Conservation (phyloP, 2,329 filamentous ascomycete genomes). For the Davidsoniella neocaledoniae region DNA sequence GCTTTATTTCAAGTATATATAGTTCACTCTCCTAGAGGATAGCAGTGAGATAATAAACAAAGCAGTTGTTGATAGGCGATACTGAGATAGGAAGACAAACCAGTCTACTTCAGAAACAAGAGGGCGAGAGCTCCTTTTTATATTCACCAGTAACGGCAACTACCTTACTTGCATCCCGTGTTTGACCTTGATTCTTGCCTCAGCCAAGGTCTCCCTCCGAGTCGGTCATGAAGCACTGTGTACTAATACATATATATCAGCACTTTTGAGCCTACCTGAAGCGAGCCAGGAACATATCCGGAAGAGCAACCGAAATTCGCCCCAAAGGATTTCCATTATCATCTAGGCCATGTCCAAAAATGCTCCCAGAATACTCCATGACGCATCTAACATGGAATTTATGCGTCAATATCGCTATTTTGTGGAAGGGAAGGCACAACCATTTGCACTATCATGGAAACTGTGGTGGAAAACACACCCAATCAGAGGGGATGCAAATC, state of each 20-base stretch:
- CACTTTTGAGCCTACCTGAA: too few species aligned
- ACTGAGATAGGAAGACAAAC: too few species aligned
- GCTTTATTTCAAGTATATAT: too few species aligned
- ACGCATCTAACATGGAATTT: neutral
- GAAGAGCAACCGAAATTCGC: conserved; percentile 8
- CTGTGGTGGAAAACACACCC: too few species aligned
- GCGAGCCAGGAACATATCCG: neutral
- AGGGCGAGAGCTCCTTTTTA: neutral
- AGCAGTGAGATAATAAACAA: too few species aligned
- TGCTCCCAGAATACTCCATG: neutral
- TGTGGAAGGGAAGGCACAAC: neutral
- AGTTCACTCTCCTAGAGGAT: too few species aligned
- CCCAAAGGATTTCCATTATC: neutral
- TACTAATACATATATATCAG: too few species aligned
- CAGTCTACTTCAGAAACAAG: neutral
- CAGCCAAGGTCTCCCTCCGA: too few species aligned
- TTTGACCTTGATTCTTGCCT: too few species aligned
- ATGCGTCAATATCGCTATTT: neutral
- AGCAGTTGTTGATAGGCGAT: too few species aligned
- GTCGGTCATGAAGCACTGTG: too few species aligned
- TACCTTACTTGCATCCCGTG: too few species aligned
- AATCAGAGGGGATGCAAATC: neutral
- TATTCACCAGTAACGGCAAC: neutral
- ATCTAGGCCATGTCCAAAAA: conserved; percentile 4
- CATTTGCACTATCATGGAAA: neutral